Base-by-base conservation (phyloP, 2,329 filamentous ascomycete genomes). In the Trichothecium sympodiale region DNA sequence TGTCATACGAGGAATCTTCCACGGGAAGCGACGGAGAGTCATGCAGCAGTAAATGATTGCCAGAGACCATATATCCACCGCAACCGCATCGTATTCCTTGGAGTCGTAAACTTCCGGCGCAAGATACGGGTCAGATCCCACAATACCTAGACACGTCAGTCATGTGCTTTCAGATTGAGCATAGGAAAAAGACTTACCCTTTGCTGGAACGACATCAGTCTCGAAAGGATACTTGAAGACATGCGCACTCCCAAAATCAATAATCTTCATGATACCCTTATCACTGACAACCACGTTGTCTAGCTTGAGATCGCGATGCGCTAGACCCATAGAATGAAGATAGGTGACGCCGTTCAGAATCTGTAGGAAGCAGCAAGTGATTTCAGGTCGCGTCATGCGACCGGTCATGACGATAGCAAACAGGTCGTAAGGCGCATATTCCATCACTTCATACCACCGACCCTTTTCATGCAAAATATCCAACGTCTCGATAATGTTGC, bases 21-120 rank as follows among this genome's bases (percentile, higher is more conserved):
- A 98, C 0, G 91, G 91, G 53, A 98, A 98, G 26, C 91, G 71
- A 16, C 91, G 75, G 29, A 98, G 67, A 5, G 86, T 91, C 91
- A 98, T 98, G 65, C 91, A 98, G 60, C 91, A 96, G 61, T 89
- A 98, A 37, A 98, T 96, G 48, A 98, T 98, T 14, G 89, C 91
- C 40, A 98, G 68, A 9, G 91, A 98, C 91, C 91, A 98, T 40
- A 98, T 87, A 60, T 98, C 91, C 1, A 89, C 85, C 6, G 87
- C 85, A 42, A 88, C 83, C 1, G 91, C 87, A 51, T 98, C 88
- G 55, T 98, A 98, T 53, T 87, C 88, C 45, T 82, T 78, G 42
- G 88, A 77, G 45, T 95, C 88, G 51, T 96, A 96, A 1, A 98
- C 91, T 59, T 98, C 91, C 0, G 91, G 91, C 1, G 91, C 91